Evolutionary conservation across 1,284 basidiomycete genomes (phyloP).

Genomic region (Ceratobasidium theobromae): DNA sequence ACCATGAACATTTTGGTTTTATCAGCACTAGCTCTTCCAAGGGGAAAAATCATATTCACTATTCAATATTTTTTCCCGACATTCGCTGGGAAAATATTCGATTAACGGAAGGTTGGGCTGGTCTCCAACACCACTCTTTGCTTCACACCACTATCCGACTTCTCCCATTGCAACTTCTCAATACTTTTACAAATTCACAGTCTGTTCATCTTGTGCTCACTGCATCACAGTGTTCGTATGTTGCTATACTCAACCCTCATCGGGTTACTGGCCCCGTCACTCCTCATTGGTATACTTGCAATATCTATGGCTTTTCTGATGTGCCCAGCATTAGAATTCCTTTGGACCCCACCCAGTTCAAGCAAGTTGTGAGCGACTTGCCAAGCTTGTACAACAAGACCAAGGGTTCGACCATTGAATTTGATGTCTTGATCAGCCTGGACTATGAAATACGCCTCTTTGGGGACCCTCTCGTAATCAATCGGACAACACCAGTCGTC

Average conservation of each 20-base stretch:
- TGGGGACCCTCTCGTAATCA: constrained; percentile 60
- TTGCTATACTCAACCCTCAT: constrained; percentile 51
- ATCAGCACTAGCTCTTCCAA: no score
- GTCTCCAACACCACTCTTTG: constrained; percentile 69
- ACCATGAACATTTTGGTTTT: no score
- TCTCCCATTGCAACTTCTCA: constrained; percentile 46
- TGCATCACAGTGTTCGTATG: constrained; percentile 63
- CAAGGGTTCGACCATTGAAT: constrained; percentile 38
- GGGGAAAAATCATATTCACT: constrained; percentile 51
- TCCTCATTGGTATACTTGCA: constrained; percentile 69
- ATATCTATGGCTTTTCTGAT: constrained; percentile 65
- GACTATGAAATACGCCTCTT: constrained; percentile 83
- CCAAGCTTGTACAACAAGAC: not conserved
- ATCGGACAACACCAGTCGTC: constrained; percentile 32
- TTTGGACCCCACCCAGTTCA: no score
- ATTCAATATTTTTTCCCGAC: constrained; percentile 60
- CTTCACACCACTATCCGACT: constrained; percentile 63
- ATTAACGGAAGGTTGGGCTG: constrained; percentile 77
- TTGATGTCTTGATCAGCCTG: constrained; percentile 60
- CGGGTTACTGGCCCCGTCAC: constrained; percentile 37
- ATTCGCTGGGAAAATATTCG: constrained; percentile 66
- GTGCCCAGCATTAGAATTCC: constrained; percentile 51
- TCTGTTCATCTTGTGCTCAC: constrained; percentile 51
- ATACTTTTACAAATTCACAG: not conserved
- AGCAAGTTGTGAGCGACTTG: no score